Conservation (phyloP, 2,329 filamentous ascomycete genomes). For the Alternaria dauci region DNA sequence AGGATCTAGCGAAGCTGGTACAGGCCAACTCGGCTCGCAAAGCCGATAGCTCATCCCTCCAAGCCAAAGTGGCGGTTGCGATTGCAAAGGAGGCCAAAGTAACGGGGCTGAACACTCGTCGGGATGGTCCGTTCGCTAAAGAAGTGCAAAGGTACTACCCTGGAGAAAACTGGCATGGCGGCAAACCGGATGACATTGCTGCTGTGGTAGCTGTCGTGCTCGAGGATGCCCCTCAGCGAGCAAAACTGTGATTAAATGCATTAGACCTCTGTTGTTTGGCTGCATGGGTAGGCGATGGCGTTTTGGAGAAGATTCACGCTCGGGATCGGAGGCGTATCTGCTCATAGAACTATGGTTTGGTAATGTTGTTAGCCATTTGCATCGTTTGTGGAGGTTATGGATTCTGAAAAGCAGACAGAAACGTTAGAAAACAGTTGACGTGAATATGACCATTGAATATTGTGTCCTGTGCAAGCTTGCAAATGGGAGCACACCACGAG, state of each 20-base stretch:
- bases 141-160: slow-evolving; percentile 91
- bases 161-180: slow-evolving; percentile 84
- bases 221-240: slow-evolving; percentile 29
- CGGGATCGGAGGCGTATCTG: slow-evolving; percentile 20
- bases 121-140: slow-evolving; percentile 93
- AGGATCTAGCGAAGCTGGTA: slow-evolving; percentile 65
- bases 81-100: slow-evolving; percentile 84
- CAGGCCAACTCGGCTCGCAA: slow-evolving; percentile 56
- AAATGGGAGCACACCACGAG: not conserved
- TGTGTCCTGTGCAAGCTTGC: not conserved
- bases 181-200: slow-evolving; percentile 96
- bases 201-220: slow-evolving; percentile 71
- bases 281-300: slow-evolving; percentile 41
- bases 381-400: slow-evolving; percentile 3
- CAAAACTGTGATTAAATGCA: slow-evolving; percentile 28
- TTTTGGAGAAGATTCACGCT: slow-evolving; percentile 24
- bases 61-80: slow-evolving; percentile 79
- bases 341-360: slow-evolving; percentile 16
- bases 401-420: not conserved
- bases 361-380: slow-evolving; percentile 7
- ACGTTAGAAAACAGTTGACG: not conserved
- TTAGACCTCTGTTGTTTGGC: slow-evolving; percentile 25
- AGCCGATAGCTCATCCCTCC: slow-evolving; percentile 66
- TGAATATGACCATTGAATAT: not conserved
- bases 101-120: slow-evolving; percentile 80